Conservation (phyloP, 179 eudicot genomes). For the Gypsophila paniculata region DNA sequence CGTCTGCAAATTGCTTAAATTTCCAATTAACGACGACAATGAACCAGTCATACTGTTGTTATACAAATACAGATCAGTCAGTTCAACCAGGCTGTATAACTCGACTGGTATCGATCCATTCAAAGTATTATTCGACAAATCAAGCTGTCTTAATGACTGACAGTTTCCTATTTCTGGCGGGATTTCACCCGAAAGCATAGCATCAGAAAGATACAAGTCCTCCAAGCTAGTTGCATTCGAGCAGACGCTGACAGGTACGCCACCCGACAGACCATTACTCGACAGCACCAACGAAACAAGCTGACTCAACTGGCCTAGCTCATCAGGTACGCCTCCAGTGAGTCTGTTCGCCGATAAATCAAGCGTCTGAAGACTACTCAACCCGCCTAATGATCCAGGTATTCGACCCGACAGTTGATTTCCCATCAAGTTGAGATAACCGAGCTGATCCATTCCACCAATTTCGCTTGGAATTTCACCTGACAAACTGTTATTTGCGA, state of each 20-base stretch:
- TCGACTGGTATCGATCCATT: conserved; percentile 66
- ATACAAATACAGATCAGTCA: conserved; percentile 69
- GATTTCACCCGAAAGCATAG: conserved; percentile 64
- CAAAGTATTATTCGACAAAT: conserved; percentile 83
- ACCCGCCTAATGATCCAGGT: conserved; percentile 45
- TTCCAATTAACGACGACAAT: conserved; percentile 52
- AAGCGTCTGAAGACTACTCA: conserved; percentile 53
- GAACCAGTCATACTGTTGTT: conserved; percentile 75
- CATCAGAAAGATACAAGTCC: conserved; percentile 51
- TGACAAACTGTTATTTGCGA: conserved; percentile 64
- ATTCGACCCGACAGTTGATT: conserved; percentile 65
- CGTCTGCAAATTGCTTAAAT: conserved; percentile 60
- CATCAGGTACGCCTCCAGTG: conserved; percentile 68
- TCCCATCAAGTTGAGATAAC: conserved; percentile 73
- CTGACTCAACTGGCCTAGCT: conserved; percentile 57
- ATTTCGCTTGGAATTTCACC: conserved; percentile 61
- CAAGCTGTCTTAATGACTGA: conserved; percentile 52
- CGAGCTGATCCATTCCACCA: conserved; percentile 56
- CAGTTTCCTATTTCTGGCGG: conserved; percentile 58
- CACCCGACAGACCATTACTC: conserved; percentile 57
- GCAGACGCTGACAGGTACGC: conserved; percentile 54
- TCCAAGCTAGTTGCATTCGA: conserved; percentile 59
- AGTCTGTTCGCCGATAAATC: conserved; percentile 76
- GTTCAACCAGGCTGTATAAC: conserved; percentile 45
- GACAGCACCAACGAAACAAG: conserved; percentile 55